Percentiles rank a stretch among this genome's conserved stretches.
phyloP scores from a whole-genome alignment of 176 grass and related monocot genomes.

The Carex littledalei region DNA sequence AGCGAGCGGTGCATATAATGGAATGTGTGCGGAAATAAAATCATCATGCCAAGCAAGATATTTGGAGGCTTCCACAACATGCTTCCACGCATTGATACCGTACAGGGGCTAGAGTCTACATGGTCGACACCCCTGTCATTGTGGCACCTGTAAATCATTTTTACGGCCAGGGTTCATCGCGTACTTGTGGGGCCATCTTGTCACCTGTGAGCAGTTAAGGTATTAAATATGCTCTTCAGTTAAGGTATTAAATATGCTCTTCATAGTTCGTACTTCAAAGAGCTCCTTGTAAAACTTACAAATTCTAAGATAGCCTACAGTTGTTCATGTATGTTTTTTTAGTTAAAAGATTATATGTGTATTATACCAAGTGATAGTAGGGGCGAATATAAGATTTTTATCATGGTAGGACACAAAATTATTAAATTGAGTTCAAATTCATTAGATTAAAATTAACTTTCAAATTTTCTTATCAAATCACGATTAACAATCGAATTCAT shows the following conservation, averaged over 20 bases:
- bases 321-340: too few species aligned
- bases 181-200: not conserved
- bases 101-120: not conserved
- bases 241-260: not conserved
- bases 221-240: too few species aligned
- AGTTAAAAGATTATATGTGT: too few species aligned
- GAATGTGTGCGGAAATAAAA: not conserved
- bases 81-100: not conserved
- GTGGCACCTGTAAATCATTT: not conserved
- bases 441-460: too few species aligned
- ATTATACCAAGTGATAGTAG: too few species aligned
- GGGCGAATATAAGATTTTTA: too few species aligned
- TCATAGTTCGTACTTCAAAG: not conserved
- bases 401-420: too few species aligned
- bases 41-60: not conserved
- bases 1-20: not conserved
- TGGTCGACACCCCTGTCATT: not conserved
- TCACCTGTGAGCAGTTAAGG: not conserved
- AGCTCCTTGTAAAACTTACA: not conserved
- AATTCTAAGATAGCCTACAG: not conserved
- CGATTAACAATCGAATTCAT: too few species aligned
- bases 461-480: too few species aligned
- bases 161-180: not conserved
- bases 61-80: not conserved
- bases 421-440: too few species aligned